A percentile compares a stretch with the other conserved stretches of the same genome.
Evolutionary conservation across 768 basidiomycete species (phyloP).

Genomic region (Suillus occidentalis): DNA sequence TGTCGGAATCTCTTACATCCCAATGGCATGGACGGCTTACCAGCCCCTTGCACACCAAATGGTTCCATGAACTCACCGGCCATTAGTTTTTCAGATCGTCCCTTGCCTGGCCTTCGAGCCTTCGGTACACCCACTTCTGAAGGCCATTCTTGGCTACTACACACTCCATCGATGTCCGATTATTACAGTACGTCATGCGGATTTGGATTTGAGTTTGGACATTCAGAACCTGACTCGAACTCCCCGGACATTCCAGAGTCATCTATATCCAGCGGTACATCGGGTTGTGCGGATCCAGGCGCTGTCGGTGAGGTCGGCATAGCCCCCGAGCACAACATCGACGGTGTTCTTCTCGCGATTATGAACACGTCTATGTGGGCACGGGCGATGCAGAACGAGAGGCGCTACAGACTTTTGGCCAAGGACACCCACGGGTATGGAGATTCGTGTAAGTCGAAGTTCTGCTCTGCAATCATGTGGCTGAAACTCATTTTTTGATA

Average conservation of each 20-base stretch:
- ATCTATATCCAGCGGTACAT: neutral
- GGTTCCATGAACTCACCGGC: neutral
- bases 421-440: constrained; percentile 65
- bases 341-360: neutral
- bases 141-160: constrained; percentile 14
- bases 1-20: neutral
- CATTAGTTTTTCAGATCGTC: neutral
- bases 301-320: neutral
- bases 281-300: neutral
- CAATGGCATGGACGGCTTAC: neutral
- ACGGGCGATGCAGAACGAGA: constrained; percentile 54
- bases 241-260: neutral
- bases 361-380: constrained; percentile 34
- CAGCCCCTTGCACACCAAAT: neutral
- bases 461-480: neutral
- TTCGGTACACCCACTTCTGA: constrained; percentile 6
- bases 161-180: neutral
- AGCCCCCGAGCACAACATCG: neutral
- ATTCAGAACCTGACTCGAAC: neutral
- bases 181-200: neutral
- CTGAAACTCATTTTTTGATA: constrained; percentile 20
- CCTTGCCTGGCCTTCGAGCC: neutral
- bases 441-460: constrained; percentile 50
- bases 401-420: constrained; percentile 60
- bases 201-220: neutral